Base-by-base conservation (phyloP, 2,329 filamentous ascomycete genomes). In the Balansia obtecta region DNA sequence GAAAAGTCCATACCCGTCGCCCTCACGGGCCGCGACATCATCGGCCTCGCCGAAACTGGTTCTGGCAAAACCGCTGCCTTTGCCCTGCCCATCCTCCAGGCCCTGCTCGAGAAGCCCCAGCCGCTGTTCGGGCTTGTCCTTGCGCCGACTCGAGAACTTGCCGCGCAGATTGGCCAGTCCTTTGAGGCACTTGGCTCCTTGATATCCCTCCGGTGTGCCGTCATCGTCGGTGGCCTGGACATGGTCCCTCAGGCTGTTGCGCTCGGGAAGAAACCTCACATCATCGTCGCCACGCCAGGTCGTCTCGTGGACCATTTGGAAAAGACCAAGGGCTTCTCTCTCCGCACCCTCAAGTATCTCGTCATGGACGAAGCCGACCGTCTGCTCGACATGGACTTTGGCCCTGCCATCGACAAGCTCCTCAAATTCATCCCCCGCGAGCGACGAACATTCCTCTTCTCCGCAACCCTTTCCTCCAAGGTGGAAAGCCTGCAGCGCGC, bases 31-130 rank as follows among this genome's bases (percentile, higher is more conserved):
- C 80, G 88, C 60, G 93, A 97, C 66, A 74, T 97, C 34, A 95
- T 98, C 58, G 93, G 90, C 41, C 76, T 97, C 48, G 93, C 93
- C 33, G 91, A 98, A 69, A 98, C 93, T 0, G 93, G 93, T 58
- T 89, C 83, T 62, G 93, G 93, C 68, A 98, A 97, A 72, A 97
- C 93, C 0, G 91, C 89, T 7, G 90, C 93, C 0, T 98, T 97
- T 65, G 89, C 88, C 0, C 73, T 98, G 2, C 93, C 93, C 1
- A 94, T 98, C 39, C 77, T 98, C 2, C 90, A 96, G 65, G 82
- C 86, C 2, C 79, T 98, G 1, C 85, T 97, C 69, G 86, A 93
- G 50, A 88, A 89, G 59, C 90, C 90, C 0, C 86, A 89, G 58
- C 75, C 88, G 2, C 73, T 95, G 45, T 96, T 93, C 61, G 86